Percentiles rank a stretch among this genome's conserved stretches.
Evolutionary conservation across 176 grass and related monocot genomes (phyloP).

Genomic region (Ampelocalamus luodianensis): DNA sequence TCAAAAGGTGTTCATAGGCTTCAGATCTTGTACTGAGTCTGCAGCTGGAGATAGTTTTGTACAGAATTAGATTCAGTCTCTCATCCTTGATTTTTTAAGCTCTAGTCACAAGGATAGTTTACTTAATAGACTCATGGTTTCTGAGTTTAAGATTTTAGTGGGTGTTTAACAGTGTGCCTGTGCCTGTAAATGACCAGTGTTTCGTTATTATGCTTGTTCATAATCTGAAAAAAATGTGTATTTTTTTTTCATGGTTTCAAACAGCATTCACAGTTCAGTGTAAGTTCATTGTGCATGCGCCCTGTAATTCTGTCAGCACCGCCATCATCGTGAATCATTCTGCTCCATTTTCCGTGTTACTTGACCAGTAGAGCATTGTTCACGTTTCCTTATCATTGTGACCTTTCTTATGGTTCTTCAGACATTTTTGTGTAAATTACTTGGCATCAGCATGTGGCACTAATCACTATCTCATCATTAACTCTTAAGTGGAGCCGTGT

Average conservation of each 20-base stretch:
- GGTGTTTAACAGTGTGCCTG: neutral
- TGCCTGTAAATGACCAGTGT: neutral
- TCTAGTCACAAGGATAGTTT: neutral
- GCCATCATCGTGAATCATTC: neutral
- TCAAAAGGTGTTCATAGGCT: neutral
- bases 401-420: neutral
- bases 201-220: conserved; percentile 13
- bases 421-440: neutral
- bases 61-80: neutral
- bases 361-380: neutral
- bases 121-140: neutral
- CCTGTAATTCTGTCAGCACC: neutral
- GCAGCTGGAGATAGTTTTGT: neutral
- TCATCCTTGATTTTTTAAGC: conserved; percentile 2
- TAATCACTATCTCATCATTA: neutral
- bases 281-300: conserved; percentile 8
- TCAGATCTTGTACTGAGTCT: neutral
- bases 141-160: neutral
- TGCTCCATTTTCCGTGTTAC: neutral
- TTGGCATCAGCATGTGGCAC: neutral
- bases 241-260: neutral
- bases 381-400: neutral
- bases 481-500: neutral
- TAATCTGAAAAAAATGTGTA: neutral
- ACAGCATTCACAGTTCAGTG: neutral